Evolutionary conservation across 805 yeast species (phyloP).

Genomic region (Millerago galiae): DNA sequence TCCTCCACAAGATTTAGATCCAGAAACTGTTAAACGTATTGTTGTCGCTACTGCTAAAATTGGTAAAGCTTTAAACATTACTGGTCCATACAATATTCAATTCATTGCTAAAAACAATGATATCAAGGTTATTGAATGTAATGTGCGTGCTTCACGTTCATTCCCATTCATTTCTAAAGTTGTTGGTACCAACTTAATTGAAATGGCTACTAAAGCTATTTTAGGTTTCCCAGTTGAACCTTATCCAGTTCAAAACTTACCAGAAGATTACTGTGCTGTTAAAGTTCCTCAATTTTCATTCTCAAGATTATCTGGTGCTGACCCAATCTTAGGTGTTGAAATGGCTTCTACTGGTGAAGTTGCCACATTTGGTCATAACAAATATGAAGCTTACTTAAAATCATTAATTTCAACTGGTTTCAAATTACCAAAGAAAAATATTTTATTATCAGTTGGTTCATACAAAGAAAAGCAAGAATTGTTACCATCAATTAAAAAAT

Average conservation of each 20-base stretch:
- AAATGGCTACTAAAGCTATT: slow-evolving; percentile 94
- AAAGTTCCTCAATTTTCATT: slow-evolving; percentile 98
- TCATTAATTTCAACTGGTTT: slow-evolving; percentile 93
- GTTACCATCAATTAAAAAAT: slow-evolving; percentile 76
- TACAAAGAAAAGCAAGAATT: slow-evolving; percentile 93
- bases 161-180: slow-evolving; percentile 98
- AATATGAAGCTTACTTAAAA: slow-evolving; percentile 95
- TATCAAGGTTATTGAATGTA: slow-evolving; percentile 97
- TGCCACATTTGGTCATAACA: slow-evolving; percentile 93
- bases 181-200: slow-evolving; percentile 92
- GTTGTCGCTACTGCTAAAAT: slow-evolving; percentile 95
- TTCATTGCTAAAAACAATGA: slow-evolving; percentile 93
- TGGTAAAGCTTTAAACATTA: slow-evolving; percentile 88
- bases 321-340: slow-evolving; percentile 96
- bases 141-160: slow-evolving; percentile 98
- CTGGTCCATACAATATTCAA: slow-evolving; percentile 97
- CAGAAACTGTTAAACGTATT: slow-evolving; percentile 85
- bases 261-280: slow-evolving; percentile 90
- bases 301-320: slow-evolving; percentile 96
- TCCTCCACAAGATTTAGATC: slow-evolving; percentile 93
- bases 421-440: slow-evolving; percentile 90
- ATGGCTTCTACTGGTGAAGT: slow-evolving; percentile 99
- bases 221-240: slow-evolving; percentile 83
- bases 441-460: slow-evolving; percentile 90
- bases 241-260: slow-evolving; percentile 83